Evolutionary conservation across 768 basidiomycete species (phyloP), one percentile per base, ranked within the genome.

Genomic region (Termitomyces heimii): DNA sequence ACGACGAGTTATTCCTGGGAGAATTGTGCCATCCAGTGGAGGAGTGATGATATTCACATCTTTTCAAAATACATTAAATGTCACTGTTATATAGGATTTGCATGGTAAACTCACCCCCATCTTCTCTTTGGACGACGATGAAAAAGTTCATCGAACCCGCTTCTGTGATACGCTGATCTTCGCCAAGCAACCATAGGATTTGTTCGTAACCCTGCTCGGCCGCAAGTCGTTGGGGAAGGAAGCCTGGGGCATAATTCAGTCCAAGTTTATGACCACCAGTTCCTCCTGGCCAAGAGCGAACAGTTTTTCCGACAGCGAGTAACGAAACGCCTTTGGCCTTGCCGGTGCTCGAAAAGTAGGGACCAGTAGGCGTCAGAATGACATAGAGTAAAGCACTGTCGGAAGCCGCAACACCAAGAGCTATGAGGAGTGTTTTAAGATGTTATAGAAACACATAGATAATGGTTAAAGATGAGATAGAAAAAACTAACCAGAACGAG

Each of bases 1-100:
- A 54, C 82, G 83, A 40, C 94, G 84, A 0, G 92, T 95, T n/a
- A 97, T 81, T n/a, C 94, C 92, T 3, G 93, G 92, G 2, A 96
- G 82, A 62, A 96, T 91, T 24, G 89, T 88, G 32, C 94, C 92
- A 65, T 89, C 91, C 59, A 95, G 73, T 8, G 89, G 83, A 0
- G 94, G 90, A 0, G 94, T 97, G 55, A 92, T 70, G 55, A 95
- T 73, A 60, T 94, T 90, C 56, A 86, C 61, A 29, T 79, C 88
- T 88, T 40, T 63, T 4, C 35, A 18, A 22, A 24, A 40, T 14
- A 29, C 46, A 35, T 20, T 28, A 32, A n/a, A 22, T 32, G 42
- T 46, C 22, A 49, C n/a, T 9, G 28, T 37, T 28, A 6, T 7
- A 29, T 14, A 37, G 18, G 2, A 10, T 16, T 16, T 39, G 3